Base-by-base conservation (phyloP, 306 rosid species). In the Dalbergia cultrata region DNA sequence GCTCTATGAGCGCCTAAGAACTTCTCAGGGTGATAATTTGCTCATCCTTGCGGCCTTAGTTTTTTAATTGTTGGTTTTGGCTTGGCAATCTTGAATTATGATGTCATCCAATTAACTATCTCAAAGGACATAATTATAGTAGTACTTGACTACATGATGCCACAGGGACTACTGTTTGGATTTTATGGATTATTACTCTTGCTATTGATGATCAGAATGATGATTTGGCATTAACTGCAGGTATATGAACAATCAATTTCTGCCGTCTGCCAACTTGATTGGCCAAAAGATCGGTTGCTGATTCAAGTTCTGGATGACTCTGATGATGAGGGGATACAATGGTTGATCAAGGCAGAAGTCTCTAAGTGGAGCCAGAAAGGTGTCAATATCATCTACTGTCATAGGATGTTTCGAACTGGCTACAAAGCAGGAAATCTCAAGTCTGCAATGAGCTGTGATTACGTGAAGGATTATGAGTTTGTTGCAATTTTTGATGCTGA, bases 361-460 rank as follows among this genome's bases (percentile, higher is more conserved):
- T 44, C 80, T 4, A 85, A 86, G 83, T 91, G 97, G 93, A 89
- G 87, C 76, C 91, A 89, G 77, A 87, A 22, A 57, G 94, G 93
- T 31, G 87, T 83, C 37, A 86, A 89, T 44, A 91, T 91, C 49
- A 87, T 88, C 77, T 91, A 91, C 61, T 81, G 91, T 19, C 94
- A 91, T 69, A 83, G 97, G 70, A 85, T 58, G 85, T 82, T 85
- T 62, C 82, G 97, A 86, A 90, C 89, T 0, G 93, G 97, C 5
- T 91, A 91, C 64, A 91, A 91, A 78, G 97, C 97, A 0, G 97
- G 97, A 14, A 91, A 91, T 88, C 94, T 91, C 74, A 91, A 89
- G 80, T 91, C 97, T 72, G 97, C 97, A 5, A 91, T 91, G 97
- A 91, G 16, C 81, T 89, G 97, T 67, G 90, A 82, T 58, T 89